Evolutionary conservation across 2,329 filamentous ascomycete species (phyloP).

Genomic region (Neofusicoccum ribis): DNA sequence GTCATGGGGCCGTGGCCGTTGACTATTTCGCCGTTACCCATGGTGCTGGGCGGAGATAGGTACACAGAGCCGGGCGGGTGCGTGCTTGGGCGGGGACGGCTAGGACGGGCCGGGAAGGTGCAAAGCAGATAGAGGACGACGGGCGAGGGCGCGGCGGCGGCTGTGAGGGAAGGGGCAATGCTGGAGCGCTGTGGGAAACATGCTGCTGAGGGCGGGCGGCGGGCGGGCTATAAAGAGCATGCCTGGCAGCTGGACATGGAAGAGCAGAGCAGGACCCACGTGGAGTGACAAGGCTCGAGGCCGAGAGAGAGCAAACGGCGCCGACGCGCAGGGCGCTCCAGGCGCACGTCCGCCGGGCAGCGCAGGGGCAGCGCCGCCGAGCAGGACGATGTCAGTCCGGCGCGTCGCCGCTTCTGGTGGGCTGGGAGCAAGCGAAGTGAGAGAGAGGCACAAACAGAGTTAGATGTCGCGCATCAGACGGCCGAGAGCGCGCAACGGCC

Average conservation of each 20-base stretch:
- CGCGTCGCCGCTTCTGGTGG: background rate
- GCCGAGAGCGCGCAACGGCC: constrained; percentile 6
- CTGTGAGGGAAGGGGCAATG: constrained; percentile 1
- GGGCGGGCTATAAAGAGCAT: constrained; percentile 10
- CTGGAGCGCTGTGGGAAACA: background rate
- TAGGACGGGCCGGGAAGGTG: constrained; percentile 32
- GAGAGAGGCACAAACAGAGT: constrained; percentile 1
- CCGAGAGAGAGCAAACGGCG: constrained; percentile 4
- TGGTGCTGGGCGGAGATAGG: constrained; percentile 22
- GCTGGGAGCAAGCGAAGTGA: background rate
- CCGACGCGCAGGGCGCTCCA: background rate
- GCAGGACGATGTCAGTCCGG: background rate
- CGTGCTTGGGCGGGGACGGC: constrained; percentile 18
- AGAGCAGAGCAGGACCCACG: constrained; percentile 17
- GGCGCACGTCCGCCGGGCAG: background rate
- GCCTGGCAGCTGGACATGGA: background rate
- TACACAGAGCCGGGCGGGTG: background rate
- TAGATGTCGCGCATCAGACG: constrained; percentile 14
- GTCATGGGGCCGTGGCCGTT: constrained; percentile 45
- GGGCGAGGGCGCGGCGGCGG: background rate
- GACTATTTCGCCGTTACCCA: constrained; percentile 45
- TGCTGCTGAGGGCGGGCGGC: constrained; percentile 5
- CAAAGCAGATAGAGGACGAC: constrained; percentile 14
- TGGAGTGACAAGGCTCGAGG: constrained; percentile 1
- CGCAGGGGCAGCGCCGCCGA: constrained; percentile 2